Conservation (phyloP, 176 grass and related monocot genomes). For the Phoenix dactylifera region DNA sequence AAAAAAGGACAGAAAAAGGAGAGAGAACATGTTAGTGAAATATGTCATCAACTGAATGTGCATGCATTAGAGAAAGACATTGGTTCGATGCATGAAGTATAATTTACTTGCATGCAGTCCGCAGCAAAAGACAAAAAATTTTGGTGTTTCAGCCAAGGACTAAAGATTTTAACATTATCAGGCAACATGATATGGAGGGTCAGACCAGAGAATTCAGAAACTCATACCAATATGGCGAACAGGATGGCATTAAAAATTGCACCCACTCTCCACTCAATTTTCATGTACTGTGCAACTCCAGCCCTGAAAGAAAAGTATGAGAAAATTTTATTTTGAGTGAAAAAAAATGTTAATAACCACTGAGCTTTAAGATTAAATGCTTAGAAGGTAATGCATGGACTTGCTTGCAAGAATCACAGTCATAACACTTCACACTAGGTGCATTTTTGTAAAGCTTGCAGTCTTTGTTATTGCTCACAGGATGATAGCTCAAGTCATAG, state of each 20-base stretch:
- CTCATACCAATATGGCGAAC: conserved; percentile 69
- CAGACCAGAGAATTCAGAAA: neutral
- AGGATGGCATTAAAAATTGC: conserved; percentile 80
- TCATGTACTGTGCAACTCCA: conserved; percentile 95
- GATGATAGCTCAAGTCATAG: conserved; percentile 81
- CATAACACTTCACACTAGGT: conserved; percentile 54
- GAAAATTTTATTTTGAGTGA: neutral
- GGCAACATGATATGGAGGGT: too few species aligned
- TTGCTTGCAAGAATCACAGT: conserved; percentile 98
- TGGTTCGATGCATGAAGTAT: too few species aligned
- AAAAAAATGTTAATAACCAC: conserved; percentile 7
- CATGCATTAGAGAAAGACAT: too few species aligned
- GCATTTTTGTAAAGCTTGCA: conserved; percentile 85
- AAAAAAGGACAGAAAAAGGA: neutral
- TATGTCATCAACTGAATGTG: too few species aligned
- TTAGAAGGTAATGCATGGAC: neutral
- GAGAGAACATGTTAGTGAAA: too few species aligned
- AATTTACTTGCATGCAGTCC: too few species aligned
- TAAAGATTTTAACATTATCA: too few species aligned
- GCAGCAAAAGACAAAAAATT: too few species aligned
- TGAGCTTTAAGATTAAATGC: neutral
- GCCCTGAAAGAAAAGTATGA: conserved; percentile 36
- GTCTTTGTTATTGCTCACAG: conserved; percentile 55
- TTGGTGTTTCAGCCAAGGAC: too few species aligned
- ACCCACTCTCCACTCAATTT: conserved; percentile 71